phyloP scores from a whole-genome alignment of 148 eudicot genomes.

The Rhododendron ferrugineum region DNA sequence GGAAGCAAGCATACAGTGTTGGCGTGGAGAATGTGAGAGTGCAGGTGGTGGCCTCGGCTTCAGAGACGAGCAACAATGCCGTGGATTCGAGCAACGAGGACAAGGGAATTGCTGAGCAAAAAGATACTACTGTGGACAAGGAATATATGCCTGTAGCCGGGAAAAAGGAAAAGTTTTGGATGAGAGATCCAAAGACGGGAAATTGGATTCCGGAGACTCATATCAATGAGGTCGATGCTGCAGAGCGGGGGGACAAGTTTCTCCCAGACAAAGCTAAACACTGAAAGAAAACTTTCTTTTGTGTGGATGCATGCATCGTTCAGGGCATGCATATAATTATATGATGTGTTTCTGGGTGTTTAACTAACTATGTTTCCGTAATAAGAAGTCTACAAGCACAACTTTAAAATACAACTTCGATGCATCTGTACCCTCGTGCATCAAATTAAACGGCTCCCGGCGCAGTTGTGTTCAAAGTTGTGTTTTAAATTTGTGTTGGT shows the following conservation, averaged over 20 bases:
- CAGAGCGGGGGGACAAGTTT: conserved; percentile 16
- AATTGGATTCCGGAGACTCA: conserved; percentile 27
- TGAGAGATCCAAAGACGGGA: conserved; percentile 30
- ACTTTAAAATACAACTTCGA: background rate
- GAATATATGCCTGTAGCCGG: background rate
- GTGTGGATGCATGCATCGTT: background rate
- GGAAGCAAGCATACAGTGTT: conserved; percentile 9
- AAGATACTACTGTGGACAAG: background rate
- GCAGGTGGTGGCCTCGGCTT: background rate
- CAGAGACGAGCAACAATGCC: background rate
- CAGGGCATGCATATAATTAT: background rate
- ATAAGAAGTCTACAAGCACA: background rate
- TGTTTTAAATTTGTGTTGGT: too few relatives aligned
- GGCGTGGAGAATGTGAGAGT: conserved; percentile 11
- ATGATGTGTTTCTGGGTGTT: background rate
- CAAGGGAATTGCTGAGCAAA: background rate
- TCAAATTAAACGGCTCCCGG: too few relatives aligned
- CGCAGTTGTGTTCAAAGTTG: too few relatives aligned
- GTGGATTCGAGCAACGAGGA: background rate
- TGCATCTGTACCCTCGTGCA: too few relatives aligned
- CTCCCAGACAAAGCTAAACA: conserved; percentile 11
- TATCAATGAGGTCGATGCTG: conserved; percentile 16
- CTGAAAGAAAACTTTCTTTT: background rate
- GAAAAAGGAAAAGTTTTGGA: conserved; percentile 14
- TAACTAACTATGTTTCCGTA: background rate